Evolutionary conservation across 176 grass and related monocot genomes (phyloP), one percentile per base, ranked within the genome.

Genomic region (Pontederia crassipes): DNA sequence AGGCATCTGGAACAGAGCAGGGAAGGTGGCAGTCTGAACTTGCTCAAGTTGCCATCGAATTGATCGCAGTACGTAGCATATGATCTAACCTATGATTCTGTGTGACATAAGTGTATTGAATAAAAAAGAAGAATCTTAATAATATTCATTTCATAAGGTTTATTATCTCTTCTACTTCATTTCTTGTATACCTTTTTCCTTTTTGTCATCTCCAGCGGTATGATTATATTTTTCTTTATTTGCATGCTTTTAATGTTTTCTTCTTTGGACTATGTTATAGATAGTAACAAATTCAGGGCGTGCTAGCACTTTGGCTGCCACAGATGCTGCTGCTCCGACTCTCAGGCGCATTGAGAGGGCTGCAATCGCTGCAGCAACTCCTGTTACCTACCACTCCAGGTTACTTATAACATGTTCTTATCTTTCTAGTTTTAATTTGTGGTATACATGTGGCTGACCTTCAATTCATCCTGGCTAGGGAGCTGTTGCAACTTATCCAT

Each of bases 301-400:
- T 74, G 93, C 89, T 68, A 98, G 83, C 61, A 92, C 93, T 76
- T 80, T 92, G 74, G 93, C 86, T 51, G 91, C 93, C 62, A 92
- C 81, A 45, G 93, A 98, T 75, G 93, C 93, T 58, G 87, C 87
- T 65, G 93, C 93, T 76, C 93, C 93, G 46, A 78, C 93, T 40
- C 74, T 98, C 63, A 90, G 77, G 60, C 93, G 93, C 28, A 91
- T 98, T 65, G 93, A 98, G 60, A 83, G 93, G 80, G 87, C 93
- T 49, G 93, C 87, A 32, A 91, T 98, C 68, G 93, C 87, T 45
- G 93, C 93, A 74, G 93, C 93, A 55, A 92, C 93, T 76, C 93
- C 87, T 55, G 83, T 98, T 57, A 85, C 87, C 10, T 98, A 98
- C 67, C 87, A 98, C 54, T 98, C 93, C 24, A 98, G 90, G 90